Base-by-base conservation (phyloP, 2,329 filamentous ascomycete genomes). In the Mycogone perniciosa region DNA sequence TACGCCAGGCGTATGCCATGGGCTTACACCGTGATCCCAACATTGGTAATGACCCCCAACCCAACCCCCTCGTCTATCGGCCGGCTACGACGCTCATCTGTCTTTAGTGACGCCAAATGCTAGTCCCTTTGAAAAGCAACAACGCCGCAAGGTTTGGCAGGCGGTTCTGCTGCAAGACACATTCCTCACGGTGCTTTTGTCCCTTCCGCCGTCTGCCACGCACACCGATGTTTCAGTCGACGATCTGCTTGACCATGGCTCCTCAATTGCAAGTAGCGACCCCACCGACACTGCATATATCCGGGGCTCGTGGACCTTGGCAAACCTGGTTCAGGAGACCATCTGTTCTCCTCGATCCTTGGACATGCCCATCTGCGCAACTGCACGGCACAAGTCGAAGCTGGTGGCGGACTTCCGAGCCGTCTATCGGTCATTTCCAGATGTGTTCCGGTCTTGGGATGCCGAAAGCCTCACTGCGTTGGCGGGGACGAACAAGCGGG, bases 161-260 rank as follows among this genome's bases (percentile, higher is more conserved):
- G 87, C 88, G 2, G 85, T 91, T 1, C 73, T 89, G 29, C 77
- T 89, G 10, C 88, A 92, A 66, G 88, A 92, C 64, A 91, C 88
- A 0, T 91, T 91, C 63, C 71, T 91, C 4, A 90, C 86, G 0
- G 85, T 91, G 0, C 76, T 91, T 0, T 75, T 91, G 29, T 88
- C 88, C 26, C 76, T 92, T 1, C 88, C 88, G 0, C 88, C 88
- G 1, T 87, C 81, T 11, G 85, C 86, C 1, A 90, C 85, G 1
- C 88, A 91, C 64, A 89, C 85, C 4, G 88, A 92, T 62, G 86
- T 91, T 37, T 81, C 78, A 3, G 85, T 90, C 4, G 86, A 89
- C 52, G 86, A 87, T 52, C 73, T 91, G 20, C 72, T 78, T 7
- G 85, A 89, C 50, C 84, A 88, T 57, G 73, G 73, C 8, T 71